Conservation (phyloP, 139 green algal genomes). For the Picochlorum costavermella region DNA sequence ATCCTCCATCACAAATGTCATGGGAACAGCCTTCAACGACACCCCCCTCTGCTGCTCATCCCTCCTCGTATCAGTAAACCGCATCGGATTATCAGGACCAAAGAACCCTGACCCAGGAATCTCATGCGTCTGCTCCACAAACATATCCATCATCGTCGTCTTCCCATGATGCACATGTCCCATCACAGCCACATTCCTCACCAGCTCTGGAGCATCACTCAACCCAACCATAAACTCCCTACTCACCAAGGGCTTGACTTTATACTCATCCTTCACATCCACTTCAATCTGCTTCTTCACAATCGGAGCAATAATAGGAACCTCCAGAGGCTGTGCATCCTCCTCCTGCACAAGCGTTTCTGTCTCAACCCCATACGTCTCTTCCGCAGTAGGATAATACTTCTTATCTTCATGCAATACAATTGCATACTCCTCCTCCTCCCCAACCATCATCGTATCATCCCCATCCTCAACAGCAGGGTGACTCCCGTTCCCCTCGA, state of each 20-base stretch:
- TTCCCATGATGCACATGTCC: constrained; percentile 98
- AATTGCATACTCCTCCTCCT: constrained; percentile 26
- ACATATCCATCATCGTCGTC: constrained; percentile 94
- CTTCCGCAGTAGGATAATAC: constrained; percentile 94
- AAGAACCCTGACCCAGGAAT: constrained; percentile 31
- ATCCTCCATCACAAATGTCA: constrained; percentile 80
- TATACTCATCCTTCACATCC: constrained; percentile 35
- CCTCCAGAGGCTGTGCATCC: constrained; percentile 93
- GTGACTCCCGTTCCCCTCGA: not conserved
- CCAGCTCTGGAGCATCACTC: constrained; percentile 68
- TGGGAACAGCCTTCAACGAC: constrained; percentile 88
- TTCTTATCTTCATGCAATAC: constrained; percentile 98
- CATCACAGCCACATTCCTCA: constrained; percentile 82
- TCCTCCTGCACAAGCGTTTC: constrained; percentile 97
- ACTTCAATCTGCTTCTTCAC: constrained; percentile 59
- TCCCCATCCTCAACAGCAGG: constrained; percentile 15
- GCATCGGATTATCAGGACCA: constrained; percentile 37
- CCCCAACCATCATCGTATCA: constrained; percentile 31
- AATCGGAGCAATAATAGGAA: constrained; percentile 90
- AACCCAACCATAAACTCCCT: constrained; percentile 70
- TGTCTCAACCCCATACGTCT: constrained; percentile 82
- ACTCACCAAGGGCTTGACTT: constrained; percentile 40
- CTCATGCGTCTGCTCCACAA: constrained; percentile 89
- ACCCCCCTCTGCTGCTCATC: constrained; percentile 91
- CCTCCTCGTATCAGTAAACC: constrained; percentile 91